These are phyloP conservation scores for Herpetomonas tarakana DNA, from an alignment of 208 protist species.

Conservation along the genomic window DNA sequence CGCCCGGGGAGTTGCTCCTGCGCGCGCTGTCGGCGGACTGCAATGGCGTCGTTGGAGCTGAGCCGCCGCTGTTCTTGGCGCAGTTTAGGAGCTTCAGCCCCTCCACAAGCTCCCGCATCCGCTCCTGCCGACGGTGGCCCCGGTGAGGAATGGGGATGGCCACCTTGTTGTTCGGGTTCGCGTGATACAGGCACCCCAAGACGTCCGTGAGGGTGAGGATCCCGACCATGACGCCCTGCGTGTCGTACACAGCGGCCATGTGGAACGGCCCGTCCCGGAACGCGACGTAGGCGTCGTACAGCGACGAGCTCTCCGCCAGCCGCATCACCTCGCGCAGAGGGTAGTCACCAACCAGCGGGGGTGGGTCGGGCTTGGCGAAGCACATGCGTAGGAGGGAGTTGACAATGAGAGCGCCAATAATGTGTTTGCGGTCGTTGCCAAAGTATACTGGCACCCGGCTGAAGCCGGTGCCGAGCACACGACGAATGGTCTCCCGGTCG, in stretches of 20 bases:
- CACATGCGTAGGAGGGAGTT: constrained; percentile 78
- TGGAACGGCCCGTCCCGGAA: constrained; percentile 51
- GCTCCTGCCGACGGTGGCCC: constrained; percentile 28
- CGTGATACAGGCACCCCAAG: constrained; percentile 45
- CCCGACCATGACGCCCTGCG: constrained; percentile 43
- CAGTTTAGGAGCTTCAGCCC: constrained; percentile 40
- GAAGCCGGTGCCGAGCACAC: constrained; percentile 64
- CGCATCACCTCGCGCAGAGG: constrained; percentile 62
- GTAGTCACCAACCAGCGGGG: constrained; percentile 62
- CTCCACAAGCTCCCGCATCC: constrained; percentile 39
- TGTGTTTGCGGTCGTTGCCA: constrained; percentile 54
- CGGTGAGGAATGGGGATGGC: constrained; percentile 2
- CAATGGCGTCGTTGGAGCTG: too few species aligned
- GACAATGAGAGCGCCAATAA: constrained; percentile 84
- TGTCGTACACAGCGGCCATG: constrained; percentile 68
- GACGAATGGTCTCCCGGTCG: constrained; percentile 53
- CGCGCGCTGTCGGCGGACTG: too few species aligned
- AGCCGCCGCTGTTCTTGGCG: constrained; percentile 28
- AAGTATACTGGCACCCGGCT: constrained; percentile 87
- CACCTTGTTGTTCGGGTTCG: constrained; percentile 20
- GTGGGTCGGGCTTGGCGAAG: constrained; percentile 42
- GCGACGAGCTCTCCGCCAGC: constrained; percentile 38
- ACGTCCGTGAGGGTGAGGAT: constrained; percentile 71
- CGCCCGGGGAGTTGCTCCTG: too few species aligned
- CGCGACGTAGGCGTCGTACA: constrained; percentile 65